Evolutionary conservation across 495 filamentous ascomycete species (phyloP).

Genomic region (Aspergillus heteromorphus): DNA sequence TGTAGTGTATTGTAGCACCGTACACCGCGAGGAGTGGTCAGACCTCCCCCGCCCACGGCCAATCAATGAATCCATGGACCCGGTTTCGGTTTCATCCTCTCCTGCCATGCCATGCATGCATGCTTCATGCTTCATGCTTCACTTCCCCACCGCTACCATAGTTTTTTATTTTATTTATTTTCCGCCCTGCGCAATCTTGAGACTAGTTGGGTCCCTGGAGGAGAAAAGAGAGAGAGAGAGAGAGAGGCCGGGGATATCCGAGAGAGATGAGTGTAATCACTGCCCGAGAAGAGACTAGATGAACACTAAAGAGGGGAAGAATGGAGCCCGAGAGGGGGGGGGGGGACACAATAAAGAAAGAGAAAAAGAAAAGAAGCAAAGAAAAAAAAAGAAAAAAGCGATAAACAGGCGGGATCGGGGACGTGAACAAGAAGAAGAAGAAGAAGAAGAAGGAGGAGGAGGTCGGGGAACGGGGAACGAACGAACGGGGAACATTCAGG

Average conservation of each 20-base stretch:
- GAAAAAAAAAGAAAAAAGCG: neutral
- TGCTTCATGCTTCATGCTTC: no score
- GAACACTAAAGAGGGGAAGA: neutral
- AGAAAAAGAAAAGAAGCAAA: neutral
- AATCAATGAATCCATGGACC: neutral
- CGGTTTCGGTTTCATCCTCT: no score
- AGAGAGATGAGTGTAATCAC: no score
- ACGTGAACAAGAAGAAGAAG: neutral
- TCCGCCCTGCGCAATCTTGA: neutral
- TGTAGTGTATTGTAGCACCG: slow-evolving; percentile 3
- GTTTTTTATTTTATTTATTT: neutral
- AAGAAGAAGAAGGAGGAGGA: neutral
- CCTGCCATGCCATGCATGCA: no score
- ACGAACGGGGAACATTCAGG: no score
- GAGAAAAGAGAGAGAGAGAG: neutral
- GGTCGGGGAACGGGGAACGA: no score
- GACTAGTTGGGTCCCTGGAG: neutral
- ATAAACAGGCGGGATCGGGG: neutral
- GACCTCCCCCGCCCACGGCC: slow-evolving; percentile 1
- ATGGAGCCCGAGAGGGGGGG: neutral
- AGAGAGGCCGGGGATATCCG: no score
- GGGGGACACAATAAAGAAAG: neutral
- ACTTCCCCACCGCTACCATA: neutral
- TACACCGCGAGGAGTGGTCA: no score
- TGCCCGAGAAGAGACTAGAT: no score